phyloP scores from a whole-genome alignment of 495 filamentous ascomycete species.

The Wilcoxina mikolae region DNA sequence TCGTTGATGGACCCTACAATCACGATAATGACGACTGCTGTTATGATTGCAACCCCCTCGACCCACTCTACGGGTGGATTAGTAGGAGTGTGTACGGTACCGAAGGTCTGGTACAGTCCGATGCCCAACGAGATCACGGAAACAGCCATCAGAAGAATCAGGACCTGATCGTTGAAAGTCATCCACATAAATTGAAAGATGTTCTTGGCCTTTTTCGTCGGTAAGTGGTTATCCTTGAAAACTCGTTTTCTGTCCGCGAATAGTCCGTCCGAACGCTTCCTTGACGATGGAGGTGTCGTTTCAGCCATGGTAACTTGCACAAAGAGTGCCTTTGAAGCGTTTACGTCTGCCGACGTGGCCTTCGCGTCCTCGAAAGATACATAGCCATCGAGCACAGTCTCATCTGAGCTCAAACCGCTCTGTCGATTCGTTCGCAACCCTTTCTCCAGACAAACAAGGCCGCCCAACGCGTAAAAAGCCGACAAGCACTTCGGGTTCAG shows the following conservation, averaged over 20 bases:
- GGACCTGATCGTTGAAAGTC: conserved; percentile 69
- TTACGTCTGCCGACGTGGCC: conserved; percentile 13
- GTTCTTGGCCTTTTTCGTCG: conserved; percentile 54
- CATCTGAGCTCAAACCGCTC: conserved; percentile 61
- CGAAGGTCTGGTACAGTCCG: conserved; percentile 46
- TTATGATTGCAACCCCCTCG: conserved; percentile 57
- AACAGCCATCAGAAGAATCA: conserved; percentile 65
- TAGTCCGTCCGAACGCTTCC: conserved; percentile 28
- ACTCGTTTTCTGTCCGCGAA: conserved; percentile 55
- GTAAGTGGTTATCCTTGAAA: conserved; percentile 54
- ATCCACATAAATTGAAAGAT: conserved; percentile 65
- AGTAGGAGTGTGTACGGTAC: conserved; percentile 29
- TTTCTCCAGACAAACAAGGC: conserved; percentile 57
- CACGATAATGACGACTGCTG: conserved; percentile 54
- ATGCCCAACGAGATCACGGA: conserved; percentile 72
- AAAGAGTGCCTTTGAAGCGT: conserved; percentile 10
- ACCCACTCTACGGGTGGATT: conserved; percentile 56
- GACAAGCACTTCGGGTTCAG: conserved; percentile 66
- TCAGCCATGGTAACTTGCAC: conserved; percentile 27
- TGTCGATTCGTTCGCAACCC: conserved; percentile 55
- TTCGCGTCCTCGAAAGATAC: conserved; percentile 57
- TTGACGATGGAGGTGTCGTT: conserved; percentile 19
- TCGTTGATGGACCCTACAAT: conserved; percentile 53
- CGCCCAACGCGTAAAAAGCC: conserved; percentile 67
- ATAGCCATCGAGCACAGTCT: conserved; percentile 44